Evolutionary conservation across 176 grass and related monocot genomes (phyloP).

Genomic region (Eragrostis curvula): DNA sequence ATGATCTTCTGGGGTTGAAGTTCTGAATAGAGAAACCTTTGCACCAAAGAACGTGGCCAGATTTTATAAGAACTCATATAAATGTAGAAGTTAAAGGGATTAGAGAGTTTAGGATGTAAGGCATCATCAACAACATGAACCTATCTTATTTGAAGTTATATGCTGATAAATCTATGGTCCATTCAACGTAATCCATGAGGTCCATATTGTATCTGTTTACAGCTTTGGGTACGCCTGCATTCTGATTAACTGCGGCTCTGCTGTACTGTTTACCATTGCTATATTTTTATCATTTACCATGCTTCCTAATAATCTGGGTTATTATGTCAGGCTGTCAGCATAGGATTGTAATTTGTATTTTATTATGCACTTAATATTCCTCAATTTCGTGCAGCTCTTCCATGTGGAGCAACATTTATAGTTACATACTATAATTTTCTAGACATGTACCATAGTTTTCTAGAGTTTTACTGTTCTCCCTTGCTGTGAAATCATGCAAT

Average conservation of each 20-base stretch:
- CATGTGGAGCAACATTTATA: background rate
- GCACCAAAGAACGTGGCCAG: background rate
- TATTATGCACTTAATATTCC: background rate
- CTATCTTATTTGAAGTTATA: background rate
- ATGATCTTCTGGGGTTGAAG: background rate
- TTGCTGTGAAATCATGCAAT: background rate
- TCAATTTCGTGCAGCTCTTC: background rate
- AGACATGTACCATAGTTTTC: background rate
- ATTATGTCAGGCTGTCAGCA: background rate
- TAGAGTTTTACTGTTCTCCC: background rate
- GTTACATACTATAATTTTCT: too few relatives aligned
- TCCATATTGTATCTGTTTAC: background rate
- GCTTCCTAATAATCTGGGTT: background rate
- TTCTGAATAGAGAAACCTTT: slow-evolving; percentile 10
- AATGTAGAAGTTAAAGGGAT: slow-evolving; percentile 8
- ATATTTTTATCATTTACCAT: background rate
- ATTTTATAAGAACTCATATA: background rate
- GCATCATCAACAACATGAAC: slow-evolving; percentile 1
- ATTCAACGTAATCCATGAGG: background rate
- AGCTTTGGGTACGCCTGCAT: background rate
- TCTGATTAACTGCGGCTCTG: background rate
- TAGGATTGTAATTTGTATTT: background rate
- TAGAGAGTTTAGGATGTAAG: background rate
- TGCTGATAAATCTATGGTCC: background rate
- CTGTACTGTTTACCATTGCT: background rate